Percentiles rank a stretch among this genome's conserved stretches.
Conservation (phyloP, 345 rosid genomes). For the Arabidopsis arenosa region DNA sequence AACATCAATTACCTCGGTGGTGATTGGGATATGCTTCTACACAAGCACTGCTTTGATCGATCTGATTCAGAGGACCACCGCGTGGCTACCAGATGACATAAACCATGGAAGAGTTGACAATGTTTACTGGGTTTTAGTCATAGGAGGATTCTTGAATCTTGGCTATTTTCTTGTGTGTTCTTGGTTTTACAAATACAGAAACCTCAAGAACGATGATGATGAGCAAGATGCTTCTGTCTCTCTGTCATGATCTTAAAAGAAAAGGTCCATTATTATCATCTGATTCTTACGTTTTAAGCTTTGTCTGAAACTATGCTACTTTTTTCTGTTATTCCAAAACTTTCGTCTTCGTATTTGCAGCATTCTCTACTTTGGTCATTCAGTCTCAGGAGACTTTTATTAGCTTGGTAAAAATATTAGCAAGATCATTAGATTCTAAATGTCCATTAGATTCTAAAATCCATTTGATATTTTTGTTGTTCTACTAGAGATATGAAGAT, state of each 20-base stretch:
- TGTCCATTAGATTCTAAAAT: too few relatives aligned
- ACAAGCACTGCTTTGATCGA: constrained; percentile 54
- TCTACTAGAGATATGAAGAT: not conserved
- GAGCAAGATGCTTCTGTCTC: not conserved
- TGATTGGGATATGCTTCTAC: constrained; percentile 54
- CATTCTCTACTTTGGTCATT: too few relatives aligned
- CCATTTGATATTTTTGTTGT: too few relatives aligned
- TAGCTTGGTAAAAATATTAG: too few relatives aligned
- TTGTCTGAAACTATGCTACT: too few relatives aligned
- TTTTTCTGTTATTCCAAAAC: too few relatives aligned
- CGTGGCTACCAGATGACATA: constrained; percentile 60
- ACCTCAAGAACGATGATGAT: constrained; percentile 16
- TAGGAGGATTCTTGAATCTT: constrained; percentile 52
- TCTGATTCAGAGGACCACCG: constrained; percentile 47
- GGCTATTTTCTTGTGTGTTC: constrained; percentile 55
- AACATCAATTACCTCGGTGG: constrained; percentile 56
- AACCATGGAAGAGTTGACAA: constrained; percentile 59
- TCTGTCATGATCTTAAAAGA: not conserved
- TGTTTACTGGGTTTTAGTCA: constrained; percentile 55
- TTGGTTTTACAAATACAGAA: constrained; percentile 45
- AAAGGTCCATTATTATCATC: too few relatives aligned
- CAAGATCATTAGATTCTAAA: too few relatives aligned
- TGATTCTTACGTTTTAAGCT: too few relatives aligned
- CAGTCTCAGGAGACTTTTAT: too few relatives aligned
- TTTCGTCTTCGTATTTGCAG: too few relatives aligned